Evolutionary conservation across 2,329 filamentous ascomycete species (phyloP), one percentile per base, ranked within the genome.

Genomic region (Hymenoscyphus salicellus): DNA sequence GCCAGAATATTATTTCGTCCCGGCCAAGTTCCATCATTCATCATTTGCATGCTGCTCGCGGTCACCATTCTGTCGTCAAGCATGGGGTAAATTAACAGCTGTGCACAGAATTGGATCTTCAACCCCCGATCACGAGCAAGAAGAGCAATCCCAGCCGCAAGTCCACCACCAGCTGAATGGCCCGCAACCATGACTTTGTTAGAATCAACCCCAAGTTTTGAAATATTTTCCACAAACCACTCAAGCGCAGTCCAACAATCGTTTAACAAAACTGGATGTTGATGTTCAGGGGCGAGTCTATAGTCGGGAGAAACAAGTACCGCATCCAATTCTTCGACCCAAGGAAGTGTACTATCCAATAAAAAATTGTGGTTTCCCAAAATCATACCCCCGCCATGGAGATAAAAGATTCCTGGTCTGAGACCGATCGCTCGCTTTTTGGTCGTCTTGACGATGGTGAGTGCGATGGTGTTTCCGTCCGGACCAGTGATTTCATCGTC

Each of bases 131-230:
- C 78, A n/a, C 77, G 72, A 3, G 72, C 72, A 78, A 85, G 81
- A 30, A 87, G 74, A 1, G 82, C 79, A 67, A 83, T 77, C 3
- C 80, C 82, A 1, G 83, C 82, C 0, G 84, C 84, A 17, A 88
- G 75, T 61, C 84, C 83, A 1, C 83, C 85, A 2, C 84, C 85
- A 0, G 84, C 84, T 26, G 82, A 85, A 62, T 83, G 82, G 3
- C 85, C 85, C 62, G 80, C 80, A 20, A 86, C 76, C 14, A 86
- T 79, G 33, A 87, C 79, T 41, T 80, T 82, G 0, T 79, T 77
- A 3, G 78, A 74, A 58, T 79, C 75, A 60, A 84, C 79, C 8
- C 80, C 80, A 1, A 79, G 68, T 36, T 68, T 63, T 2, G 66
- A 49, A 5, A 75, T 70, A 60, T 79, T 73, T 3, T 69, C 56